Evolutionary conservation across 2,329 filamentous ascomycete genomes (phyloP).

Genomic region (Fusarium transvaalense): DNA sequence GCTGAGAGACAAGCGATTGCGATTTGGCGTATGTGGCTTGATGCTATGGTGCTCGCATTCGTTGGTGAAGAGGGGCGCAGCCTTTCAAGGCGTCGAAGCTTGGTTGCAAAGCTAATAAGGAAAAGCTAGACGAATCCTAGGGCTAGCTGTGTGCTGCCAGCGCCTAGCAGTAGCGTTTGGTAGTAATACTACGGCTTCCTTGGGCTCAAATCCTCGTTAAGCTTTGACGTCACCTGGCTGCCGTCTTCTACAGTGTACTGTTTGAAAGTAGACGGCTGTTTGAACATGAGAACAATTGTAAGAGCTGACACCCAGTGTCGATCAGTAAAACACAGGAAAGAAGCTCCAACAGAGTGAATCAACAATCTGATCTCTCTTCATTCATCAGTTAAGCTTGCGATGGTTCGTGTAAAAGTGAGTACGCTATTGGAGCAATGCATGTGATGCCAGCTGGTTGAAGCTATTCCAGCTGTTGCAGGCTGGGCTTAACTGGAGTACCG

Average conservation of each 20-base stretch:
- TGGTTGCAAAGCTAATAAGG: neutral
- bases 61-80: neutral
- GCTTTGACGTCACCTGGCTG: neutral
- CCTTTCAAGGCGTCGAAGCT: neutral
- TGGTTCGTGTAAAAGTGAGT: neutral
- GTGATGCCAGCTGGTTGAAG: neutral
- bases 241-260: neutral
- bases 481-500: neutral
- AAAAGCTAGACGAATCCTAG: too few relatives aligned
- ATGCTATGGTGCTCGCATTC: neutral
- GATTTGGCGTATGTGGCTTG: neutral
- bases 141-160: neutral
- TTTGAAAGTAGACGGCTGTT: neutral
- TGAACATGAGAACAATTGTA: neutral
- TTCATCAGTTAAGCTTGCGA: neutral
- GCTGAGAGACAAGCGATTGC: neutral
- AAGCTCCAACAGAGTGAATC: neutral
- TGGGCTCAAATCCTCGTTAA: neutral
- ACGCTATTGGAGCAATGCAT: too few relatives aligned
- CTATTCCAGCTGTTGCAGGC: neutral
- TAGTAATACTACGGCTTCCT: neutral
- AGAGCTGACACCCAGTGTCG: neutral
- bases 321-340: neutral
- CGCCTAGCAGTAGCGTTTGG: too few relatives aligned
- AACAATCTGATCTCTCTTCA: too few relatives aligned